Evolutionary conservation across 352 stramenopile species (phyloP), one percentile per base, ranked within the genome.

Genomic region (Phytophthora pistaciae): DNA sequence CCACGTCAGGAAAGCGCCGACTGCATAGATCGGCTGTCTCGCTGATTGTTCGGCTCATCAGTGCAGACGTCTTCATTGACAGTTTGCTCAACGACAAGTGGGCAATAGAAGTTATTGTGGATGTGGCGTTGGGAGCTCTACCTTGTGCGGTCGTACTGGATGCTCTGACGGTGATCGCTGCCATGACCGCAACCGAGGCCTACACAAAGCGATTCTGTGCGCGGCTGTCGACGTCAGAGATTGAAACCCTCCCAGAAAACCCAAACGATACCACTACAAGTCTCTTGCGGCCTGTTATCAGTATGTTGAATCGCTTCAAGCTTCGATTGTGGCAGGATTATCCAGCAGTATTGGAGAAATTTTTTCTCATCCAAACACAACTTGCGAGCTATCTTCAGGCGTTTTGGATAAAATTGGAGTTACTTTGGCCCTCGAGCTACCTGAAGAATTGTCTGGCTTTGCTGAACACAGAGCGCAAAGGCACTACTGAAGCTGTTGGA

Each of bases 341-440:
- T 58, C 48, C 68, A 21, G 48, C 53, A 25, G 71, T 74, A 36
- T 23, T 74, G 11, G 42, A 65, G 21, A 31, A 36, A 5, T 66
- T 74, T 55, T 74, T 74, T 31, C 38, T 40, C 3, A 58, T 74
- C 27, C 68, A 74, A 56, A 53, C 56, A 33, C 42, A 74, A 18
- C 8, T 70, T 8, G 36, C 61, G 25, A 29, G 49, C 9, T 50
- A 53, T 38, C 2, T 66, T 10, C 56, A 38, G 11, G 36, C 13
- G 1, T 70, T 74, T 61, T 74, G 68, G 68, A 3, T 18, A 25
- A 52, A 49, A 21, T 29, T 74, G 25, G 48, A 74, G 16, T 3
- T 33, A 42, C 38, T 66, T 36, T 74, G 68, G 68, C 52, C 68
- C 36, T 3, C 38, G 10, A 38, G 23, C 10, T 74, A 74, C 21